phyloP scores from a whole-genome alignment of 306 rosid genomes.

The Rosa persica region DNA sequence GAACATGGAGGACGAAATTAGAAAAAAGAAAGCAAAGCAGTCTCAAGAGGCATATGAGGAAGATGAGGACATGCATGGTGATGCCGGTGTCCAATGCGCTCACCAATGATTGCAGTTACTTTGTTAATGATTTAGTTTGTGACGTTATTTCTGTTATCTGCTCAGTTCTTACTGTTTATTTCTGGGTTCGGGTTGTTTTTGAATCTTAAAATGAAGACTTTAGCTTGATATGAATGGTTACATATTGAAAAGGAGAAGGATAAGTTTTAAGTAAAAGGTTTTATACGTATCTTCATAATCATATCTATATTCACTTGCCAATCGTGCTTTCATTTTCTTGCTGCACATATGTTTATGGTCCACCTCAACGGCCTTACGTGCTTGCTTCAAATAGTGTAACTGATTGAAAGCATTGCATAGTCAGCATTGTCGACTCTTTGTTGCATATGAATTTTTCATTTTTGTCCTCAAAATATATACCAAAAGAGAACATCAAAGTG shows the following conservation, averaged over 20 bases:
- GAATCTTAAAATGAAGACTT: not conserved
- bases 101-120: conserved; percentile 38
- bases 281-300: too few relatives aligned
- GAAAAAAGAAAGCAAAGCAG: conserved; percentile 56
- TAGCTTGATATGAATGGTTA: not conserved
- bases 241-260: not conserved
- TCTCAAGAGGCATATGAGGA: conserved; percentile 62
- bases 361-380: too few relatives aligned
- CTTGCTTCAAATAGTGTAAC: too few relatives aligned
- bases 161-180: not conserved
- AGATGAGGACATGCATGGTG: conserved; percentile 85
- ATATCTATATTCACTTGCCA: too few relatives aligned
- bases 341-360: too few relatives aligned
- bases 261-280: not conserved
- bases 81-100: conserved; percentile 93
- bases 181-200: not conserved
- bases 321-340: too few relatives aligned
- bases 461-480: too few relatives aligned
- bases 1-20: conserved; percentile 69
- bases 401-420: too few relatives aligned
- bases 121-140: not conserved
- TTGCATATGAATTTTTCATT: too few relatives aligned
- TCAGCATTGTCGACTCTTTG: too few relatives aligned
- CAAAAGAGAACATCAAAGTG: too few relatives aligned
- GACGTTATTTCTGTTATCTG: not conserved